Evolutionary conservation across 2,329 filamentous ascomycete genomes (phyloP), one percentile per base, ranked within the genome.

Genomic region (Sphaerostilbella broomeana): DNA sequence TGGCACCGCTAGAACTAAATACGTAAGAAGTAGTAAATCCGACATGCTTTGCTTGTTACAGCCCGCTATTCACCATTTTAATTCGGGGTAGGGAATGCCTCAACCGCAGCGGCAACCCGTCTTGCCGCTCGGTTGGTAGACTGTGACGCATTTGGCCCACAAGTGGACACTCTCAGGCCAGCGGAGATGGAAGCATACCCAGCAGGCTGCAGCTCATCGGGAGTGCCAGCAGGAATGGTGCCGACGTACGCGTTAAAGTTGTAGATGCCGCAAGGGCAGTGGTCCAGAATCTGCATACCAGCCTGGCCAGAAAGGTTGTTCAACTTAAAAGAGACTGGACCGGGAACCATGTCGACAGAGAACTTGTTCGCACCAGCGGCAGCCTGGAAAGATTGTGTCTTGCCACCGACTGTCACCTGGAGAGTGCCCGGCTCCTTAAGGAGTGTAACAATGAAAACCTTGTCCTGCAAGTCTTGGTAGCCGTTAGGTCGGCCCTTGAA

Each of bases 241-340:
- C 72, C 72, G 0, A 73, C 70, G 45, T 69, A 73, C 10, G 68
- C 64, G 44, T 74, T 75, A 59, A 69, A 74, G 54, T 73, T 74
- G 57, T 72, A 72, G 32, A 73, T 61, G 3, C 70, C 68, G 43
- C 66, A 73, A 11, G 63, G 54, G 47, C 72, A 75, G 12, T 53
- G 53, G 28, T 67, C 58, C 2, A 61, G 53, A 28, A 75, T 63
- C 29, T 72, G 59, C 51, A 67, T 68, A 28, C 65, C 48, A 18
- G 68, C 67, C 1, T 63, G 64, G 5, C 61, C 68, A 27, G 59
- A 59, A 13, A 73, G 45, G 6, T 69, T 57, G 0, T 57, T 61
- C 5, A 74, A 57, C 2, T 56, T 56, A 42, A 74, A 75, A 2
- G 50, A 60, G 50, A 73, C 69, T 34, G 58, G 46, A 4, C 71